Conservation (phyloP, 768 basidiomycete genomes). For the Suillus paluster region DNA sequence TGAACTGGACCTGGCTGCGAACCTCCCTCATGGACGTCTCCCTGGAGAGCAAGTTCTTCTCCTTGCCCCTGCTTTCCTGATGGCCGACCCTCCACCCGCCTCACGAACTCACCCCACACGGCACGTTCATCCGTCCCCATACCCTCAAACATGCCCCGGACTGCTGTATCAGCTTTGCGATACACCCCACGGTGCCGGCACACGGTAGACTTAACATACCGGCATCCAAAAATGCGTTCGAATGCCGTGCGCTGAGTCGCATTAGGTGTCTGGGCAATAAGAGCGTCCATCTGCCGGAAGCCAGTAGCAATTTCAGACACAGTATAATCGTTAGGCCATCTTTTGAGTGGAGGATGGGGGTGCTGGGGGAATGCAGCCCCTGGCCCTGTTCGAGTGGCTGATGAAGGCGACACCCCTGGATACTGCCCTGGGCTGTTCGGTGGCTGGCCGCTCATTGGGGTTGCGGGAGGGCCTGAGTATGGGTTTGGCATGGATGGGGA, state of each 20-base stretch:
- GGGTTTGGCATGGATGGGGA: slow-evolving; percentile 17
- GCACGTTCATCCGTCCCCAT: slow-evolving; percentile 60
- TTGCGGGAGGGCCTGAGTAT: slow-evolving; percentile 20
- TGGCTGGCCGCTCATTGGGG: slow-evolving; percentile 22
- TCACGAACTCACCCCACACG: slow-evolving; percentile 72
- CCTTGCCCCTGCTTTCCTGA: slow-evolving; percentile 28
- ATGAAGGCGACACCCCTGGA: slow-evolving; percentile 16
- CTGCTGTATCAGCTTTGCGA: slow-evolving; percentile 53
- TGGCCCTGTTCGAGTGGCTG: slow-evolving; percentile 21
- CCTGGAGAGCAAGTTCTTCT: slow-evolving; percentile 25
- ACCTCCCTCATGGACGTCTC: slow-evolving; percentile 15
- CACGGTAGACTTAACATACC: slow-evolving; percentile 76
- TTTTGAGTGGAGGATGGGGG: slow-evolving; percentile 67
- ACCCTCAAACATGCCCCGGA: slow-evolving; percentile 56
- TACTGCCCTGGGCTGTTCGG: slow-evolving; percentile 23
- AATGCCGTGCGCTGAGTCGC: slow-evolving; percentile 71
- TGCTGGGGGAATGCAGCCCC: slow-evolving; percentile 49
- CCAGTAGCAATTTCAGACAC: slow-evolving; percentile 67
- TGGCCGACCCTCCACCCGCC: slow-evolving; percentile 58
- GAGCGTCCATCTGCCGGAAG: slow-evolving; percentile 54
- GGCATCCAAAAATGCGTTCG: slow-evolving; percentile 69
- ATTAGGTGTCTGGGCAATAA: slow-evolving; percentile 40
- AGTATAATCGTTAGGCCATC: slow-evolving; percentile 80
- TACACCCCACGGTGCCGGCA: slow-evolving; percentile 74
- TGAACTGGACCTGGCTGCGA: slow-evolving; percentile 10